A percentile compares a stretch with the other conserved stretches of the same genome.
phyloP scores from a whole-genome alignment of 495 filamentous ascomycete species.

The Penicillium daleae region DNA sequence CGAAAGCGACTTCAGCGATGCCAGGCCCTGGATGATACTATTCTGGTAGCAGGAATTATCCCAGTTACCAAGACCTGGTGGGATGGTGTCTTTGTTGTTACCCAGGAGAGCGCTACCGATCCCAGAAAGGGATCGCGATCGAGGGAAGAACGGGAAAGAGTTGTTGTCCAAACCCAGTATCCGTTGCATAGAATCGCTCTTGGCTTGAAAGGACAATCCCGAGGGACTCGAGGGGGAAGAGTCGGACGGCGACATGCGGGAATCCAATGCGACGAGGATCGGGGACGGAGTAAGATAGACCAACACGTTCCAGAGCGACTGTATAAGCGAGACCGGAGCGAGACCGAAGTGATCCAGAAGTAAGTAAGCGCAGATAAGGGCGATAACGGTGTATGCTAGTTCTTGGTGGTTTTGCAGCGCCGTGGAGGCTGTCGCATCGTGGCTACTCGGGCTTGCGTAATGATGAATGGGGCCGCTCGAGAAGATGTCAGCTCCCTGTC shows the following conservation, averaged over 20 bases:
- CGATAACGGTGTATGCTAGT: constrained; percentile 31
- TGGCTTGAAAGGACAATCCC: constrained; percentile 44
- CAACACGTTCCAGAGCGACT: constrained; percentile 61
- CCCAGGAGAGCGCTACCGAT: constrained; percentile 47
- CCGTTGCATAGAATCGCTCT: constrained; percentile 69
- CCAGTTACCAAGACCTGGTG: constrained; percentile 84
- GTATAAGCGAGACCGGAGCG: constrained; percentile 32
- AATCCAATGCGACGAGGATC: constrained; percentile 63
- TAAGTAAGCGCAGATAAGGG: constrained; percentile 29
- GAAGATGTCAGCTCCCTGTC: constrained; percentile 40
- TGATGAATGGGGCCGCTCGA: constrained; percentile 35
- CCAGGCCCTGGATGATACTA: constrained; percentile 85
- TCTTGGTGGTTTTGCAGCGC: constrained; percentile 33
- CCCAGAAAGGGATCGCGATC: constrained; percentile 46
- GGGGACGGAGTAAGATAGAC: constrained; percentile 63
- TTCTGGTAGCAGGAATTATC: constrained; percentile 99
- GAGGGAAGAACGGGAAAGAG: constrained; percentile 54
- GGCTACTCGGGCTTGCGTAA: constrained; percentile 30
- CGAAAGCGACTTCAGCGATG: constrained; percentile 69
- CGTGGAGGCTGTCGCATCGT: constrained; percentile 40
- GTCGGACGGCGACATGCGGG: constrained; percentile 35
- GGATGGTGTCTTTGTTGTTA: constrained; percentile 43
- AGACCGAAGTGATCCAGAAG: constrained; percentile 38
- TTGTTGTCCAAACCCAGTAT: constrained; percentile 66
- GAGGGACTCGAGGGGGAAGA: constrained; percentile 22